Percentiles rank a stretch among this genome's conserved stretches.
Conservation (phyloP, 371 early-diverging fungal species). For the Catenaria anguillulae region DNA sequence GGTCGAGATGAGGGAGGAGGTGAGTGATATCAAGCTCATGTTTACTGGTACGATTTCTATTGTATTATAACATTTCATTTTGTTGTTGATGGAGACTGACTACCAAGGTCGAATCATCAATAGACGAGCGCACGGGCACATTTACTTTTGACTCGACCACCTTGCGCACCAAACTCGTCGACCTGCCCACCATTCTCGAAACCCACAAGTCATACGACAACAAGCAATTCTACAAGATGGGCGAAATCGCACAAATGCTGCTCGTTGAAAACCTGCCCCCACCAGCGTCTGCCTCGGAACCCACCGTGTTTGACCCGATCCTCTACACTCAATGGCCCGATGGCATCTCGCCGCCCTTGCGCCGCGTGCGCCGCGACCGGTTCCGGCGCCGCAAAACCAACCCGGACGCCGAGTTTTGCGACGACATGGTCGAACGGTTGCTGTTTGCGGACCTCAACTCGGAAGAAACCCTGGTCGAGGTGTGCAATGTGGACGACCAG, state of each 20-base stretch:
- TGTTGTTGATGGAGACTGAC: neutral
- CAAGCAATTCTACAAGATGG: conserved; percentile 93
- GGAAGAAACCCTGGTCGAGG: too few relatives aligned
- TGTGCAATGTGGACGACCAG: too few relatives aligned
- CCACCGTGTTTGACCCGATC: conserved; percentile 7
- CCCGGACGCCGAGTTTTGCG: conserved; percentile 27
- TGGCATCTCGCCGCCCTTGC: conserved; percentile 84
- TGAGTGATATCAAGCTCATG: conserved; percentile 42
- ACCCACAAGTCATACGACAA: conserved; percentile 88
- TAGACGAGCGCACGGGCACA: conserved; percentile 54
- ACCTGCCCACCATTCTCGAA: conserved; percentile 92
- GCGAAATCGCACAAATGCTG: conserved; percentile 80
- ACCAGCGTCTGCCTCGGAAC: conserved; percentile 13
- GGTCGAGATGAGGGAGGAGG: conserved; percentile 50
- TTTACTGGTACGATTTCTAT: conserved; percentile 19
- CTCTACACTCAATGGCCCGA: conserved; percentile 42
- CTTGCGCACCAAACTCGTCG: conserved; percentile 59
- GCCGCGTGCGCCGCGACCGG: conserved; percentile 65
- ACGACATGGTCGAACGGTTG: conserved; percentile 15
- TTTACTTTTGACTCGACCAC: conserved; percentile 42
- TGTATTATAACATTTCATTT: too few relatives aligned
- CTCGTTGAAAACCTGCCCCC: conserved; percentile 5
- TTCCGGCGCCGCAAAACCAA: conserved; percentile 83
- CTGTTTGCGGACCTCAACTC: conserved; percentile 13
- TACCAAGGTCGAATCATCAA: conserved; percentile 6